Evolutionary conservation across 257 asterid genomes (phyloP).

Genomic region (Capsicum baccatum): DNA sequence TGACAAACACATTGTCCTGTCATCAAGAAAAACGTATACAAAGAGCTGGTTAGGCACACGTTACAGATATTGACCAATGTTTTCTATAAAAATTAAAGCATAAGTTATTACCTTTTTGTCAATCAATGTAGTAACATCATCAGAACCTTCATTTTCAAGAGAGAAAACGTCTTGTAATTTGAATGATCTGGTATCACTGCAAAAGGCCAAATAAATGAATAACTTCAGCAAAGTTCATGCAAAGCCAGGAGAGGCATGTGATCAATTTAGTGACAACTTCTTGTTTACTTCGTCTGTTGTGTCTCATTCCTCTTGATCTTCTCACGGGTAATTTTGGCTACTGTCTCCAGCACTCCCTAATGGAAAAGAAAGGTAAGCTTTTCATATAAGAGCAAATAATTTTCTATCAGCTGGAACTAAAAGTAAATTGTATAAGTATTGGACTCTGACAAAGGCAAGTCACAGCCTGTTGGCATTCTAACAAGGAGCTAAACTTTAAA

Average conservation of each 20-base stretch:
- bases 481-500: constrained; percentile 3
- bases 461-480: neutral
- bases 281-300: constrained; percentile 71
- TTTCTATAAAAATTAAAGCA: constrained; percentile 1
- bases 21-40: constrained; percentile 30
- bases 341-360: constrained; percentile 94
- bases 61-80: neutral
- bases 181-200: constrained; percentile 74
- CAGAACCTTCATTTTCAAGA: constrained; percentile 75
- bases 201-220: constrained; percentile 25
- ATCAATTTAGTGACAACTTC: neutral
- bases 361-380: constrained; percentile 31
- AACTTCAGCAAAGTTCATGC: constrained; percentile 8
- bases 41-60: constrained; percentile 1
- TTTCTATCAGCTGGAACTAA: neutral
- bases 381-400: neutral
- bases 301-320: constrained; percentile 83
- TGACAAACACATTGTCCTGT: constrained; percentile 90
- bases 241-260: neutral
- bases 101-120: constrained; percentile 65
- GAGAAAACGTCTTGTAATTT: constrained; percentile 82
- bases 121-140: constrained; percentile 70
- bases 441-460: neutral
- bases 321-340: constrained; percentile 82
- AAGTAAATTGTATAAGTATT: constrained; percentile 13